Evolutionary conservation across 1,139 yeast genomes (phyloP).

Genomic region (Pichia sp.): DNA sequence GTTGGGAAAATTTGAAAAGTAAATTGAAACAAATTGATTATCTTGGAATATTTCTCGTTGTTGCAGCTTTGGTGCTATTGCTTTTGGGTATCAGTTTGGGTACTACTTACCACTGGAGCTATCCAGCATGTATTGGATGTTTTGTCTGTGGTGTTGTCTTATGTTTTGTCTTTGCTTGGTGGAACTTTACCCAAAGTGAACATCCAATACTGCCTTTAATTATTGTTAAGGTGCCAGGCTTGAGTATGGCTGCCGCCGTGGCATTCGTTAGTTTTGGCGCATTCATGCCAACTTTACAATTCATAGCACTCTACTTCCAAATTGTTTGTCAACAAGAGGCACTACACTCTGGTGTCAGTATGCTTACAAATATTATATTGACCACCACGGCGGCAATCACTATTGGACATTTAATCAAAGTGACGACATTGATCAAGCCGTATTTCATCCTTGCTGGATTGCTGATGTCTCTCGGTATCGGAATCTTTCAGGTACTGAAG

Average conservation of each 20-base stretch:
- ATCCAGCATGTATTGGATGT: background rate
- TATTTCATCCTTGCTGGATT: background rate
- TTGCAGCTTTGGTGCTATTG: conserved; percentile 37
- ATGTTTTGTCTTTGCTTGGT: background rate
- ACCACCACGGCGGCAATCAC: background rate
- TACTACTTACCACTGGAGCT: background rate
- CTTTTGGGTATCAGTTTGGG: conserved; percentile 50
- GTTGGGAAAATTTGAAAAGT: conserved; percentile 20
- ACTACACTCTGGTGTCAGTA: background rate
- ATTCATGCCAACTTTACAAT: background rate
- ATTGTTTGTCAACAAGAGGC: background rate
- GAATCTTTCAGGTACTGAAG: background rate
- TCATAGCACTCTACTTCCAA: background rate
- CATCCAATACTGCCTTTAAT: background rate
- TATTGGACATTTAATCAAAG: background rate
- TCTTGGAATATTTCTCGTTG: conserved; percentile 37
- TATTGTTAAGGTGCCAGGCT: background rate
- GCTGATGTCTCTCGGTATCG: background rate
- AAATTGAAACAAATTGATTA: conserved; percentile 43
- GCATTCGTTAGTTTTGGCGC: background rate
- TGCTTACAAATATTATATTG: conserved; percentile 1
- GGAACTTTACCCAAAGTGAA: background rate
- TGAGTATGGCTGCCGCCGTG: background rate
- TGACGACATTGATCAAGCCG: background rate
- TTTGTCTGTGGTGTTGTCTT: background rate